These are phyloP conservation scores for Fusarium metavorans DNA, from an alignment of 2,329 filamentous ascomycete genomes.

Conservation along the genomic window DNA sequence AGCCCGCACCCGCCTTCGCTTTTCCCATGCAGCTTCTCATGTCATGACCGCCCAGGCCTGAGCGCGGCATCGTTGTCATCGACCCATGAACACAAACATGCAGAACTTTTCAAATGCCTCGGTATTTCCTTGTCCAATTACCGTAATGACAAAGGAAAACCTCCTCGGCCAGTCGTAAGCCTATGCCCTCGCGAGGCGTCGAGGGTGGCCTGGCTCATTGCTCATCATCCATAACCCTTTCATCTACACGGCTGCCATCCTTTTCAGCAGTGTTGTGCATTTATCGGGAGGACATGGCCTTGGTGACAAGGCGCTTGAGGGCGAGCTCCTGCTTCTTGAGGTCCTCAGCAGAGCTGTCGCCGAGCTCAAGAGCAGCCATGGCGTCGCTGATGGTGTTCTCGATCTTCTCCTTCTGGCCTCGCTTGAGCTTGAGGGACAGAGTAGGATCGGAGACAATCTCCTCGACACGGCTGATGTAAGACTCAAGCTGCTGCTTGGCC, in stretches of 20 bases:
- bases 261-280: slow-evolving; percentile 36
- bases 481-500: slow-evolving; percentile 98
- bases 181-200: slow-evolving; percentile 31
- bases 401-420: slow-evolving; percentile 99
- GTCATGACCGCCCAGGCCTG: slow-evolving; percentile 42
- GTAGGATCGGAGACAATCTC: slow-evolving; percentile 98
- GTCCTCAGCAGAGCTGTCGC: slow-evolving; percentile 91
- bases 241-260: slow-evolving; percentile 34
- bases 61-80: slow-evolving; percentile 40
- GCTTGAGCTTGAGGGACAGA: slow-evolving; percentile 97
- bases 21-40: slow-evolving; percentile 44
- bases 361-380: slow-evolving; percentile 96
- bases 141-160: slow-evolving; percentile 48
- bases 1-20: slow-evolving; percentile 36
- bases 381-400: slow-evolving; percentile 96
- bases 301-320: slow-evolving; percentile 97
- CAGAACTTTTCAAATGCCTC: slow-evolving; percentile 53
- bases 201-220: slow-evolving; percentile 32
- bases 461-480: slow-evolving; percentile 98
- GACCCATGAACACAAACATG: slow-evolving; percentile 47
- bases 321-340: slow-evolving; percentile 99
- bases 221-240: slow-evolving; percentile 23
- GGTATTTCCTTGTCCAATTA: slow-evolving; percentile 49
- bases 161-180: slow-evolving; percentile 32
- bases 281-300: slow-evolving; percentile 96